Evolutionary conservation across 148 eudicot species (phyloP), one percentile per base, ranked within the genome.

Genomic region (Pouteria glomerata): DNA sequence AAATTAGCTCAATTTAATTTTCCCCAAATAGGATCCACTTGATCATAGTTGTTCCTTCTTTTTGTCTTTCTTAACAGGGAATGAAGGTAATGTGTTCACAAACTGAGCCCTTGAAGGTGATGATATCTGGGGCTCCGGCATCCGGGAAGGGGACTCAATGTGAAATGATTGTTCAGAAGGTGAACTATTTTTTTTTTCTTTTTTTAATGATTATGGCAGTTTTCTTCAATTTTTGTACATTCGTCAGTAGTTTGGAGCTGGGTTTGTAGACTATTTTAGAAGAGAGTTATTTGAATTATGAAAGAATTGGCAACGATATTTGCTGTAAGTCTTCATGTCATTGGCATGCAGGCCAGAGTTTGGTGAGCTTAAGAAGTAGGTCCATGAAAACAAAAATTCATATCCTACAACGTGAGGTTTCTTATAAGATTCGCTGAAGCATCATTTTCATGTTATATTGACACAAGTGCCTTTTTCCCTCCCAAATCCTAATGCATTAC

Each of bases 131-230:
- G n/a, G 93, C 98, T 7, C 97, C 98, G 2, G 98, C 98, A 58
- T 95, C 98, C 24, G 98, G 98, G 16, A 95, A 95, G 85, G 99
- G 97, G 76, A 91, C 99, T 78, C 99, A 95, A 72, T 95, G 96
- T 63, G 85, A 95, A 85, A 55, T 89, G 88, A 89, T 95, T 73
- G 92, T 78, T 69, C 80, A 89, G 35, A 88, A 89, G 89, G 99
- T 95, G 53, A 47, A 50, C 21, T 62, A 3, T 44, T n/a, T 14
- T n/a, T 29, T 41, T 18, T 6, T 51, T 21, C 53, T 13, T n/a
- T n/a, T n/a, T n/a, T 19, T 27, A n/a, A 30, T 52, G 47, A 21
- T 29, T 23, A 16, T 52, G 19, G 31, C 31, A 47, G 57, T 1
- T 51, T 27, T 35, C 14, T 45, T 29, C 24, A 34, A 39, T 41